Percentiles rank a stretch among this genome's conserved stretches.
These are phyloP conservation scores for Theileria parva DNA, from an alignment of 169 alveolate species.

Conservation along the genomic window DNA sequence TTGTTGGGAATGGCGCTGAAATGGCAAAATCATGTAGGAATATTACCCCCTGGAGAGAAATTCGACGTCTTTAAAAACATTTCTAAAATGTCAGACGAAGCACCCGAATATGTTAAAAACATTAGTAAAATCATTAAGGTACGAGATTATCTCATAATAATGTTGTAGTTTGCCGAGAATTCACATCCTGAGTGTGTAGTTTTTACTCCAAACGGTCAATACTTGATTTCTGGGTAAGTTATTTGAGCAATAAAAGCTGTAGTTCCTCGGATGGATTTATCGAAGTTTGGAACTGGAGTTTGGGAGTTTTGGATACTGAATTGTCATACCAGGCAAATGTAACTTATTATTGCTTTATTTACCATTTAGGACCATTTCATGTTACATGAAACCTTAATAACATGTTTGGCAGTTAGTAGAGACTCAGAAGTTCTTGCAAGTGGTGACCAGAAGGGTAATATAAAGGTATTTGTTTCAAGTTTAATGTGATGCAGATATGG, in stretches of 20 bases:
- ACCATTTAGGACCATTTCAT: constrained; percentile 68
- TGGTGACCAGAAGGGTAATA: constrained; percentile 80
- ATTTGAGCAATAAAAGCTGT: not conserved
- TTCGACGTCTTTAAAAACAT: constrained; percentile 77
- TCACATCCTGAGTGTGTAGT: constrained; percentile 85
- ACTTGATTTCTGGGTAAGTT: constrained; percentile 76
- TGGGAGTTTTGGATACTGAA: constrained; percentile 77
- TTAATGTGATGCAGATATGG: constrained; percentile 66
- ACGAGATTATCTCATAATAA: constrained; percentile 31
- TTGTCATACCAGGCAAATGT: constrained; percentile 74
- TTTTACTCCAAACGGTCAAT: constrained; percentile 82
- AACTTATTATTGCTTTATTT: not conserved
- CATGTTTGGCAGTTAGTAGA: constrained; percentile 80
- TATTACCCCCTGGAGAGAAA: constrained; percentile 63
- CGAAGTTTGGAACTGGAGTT: constrained; percentile 84
- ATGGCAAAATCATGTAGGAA: constrained; percentile 76
- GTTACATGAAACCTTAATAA: constrained; percentile 81
- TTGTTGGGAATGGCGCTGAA: constrained; percentile 80
- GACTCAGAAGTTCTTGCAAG: constrained; percentile 84
- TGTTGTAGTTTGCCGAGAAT: constrained; percentile 73
- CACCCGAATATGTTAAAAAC: constrained; percentile 63
- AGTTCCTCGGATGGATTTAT: constrained; percentile 84
- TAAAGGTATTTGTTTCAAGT: constrained; percentile 46
- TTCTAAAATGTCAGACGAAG: constrained; percentile 55
- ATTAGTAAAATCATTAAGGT: constrained; percentile 70